These are phyloP conservation scores for Coriolopsis trogii DNA, from an alignment of 1,284 basidiomycete genomes.

Conservation along the genomic window DNA sequence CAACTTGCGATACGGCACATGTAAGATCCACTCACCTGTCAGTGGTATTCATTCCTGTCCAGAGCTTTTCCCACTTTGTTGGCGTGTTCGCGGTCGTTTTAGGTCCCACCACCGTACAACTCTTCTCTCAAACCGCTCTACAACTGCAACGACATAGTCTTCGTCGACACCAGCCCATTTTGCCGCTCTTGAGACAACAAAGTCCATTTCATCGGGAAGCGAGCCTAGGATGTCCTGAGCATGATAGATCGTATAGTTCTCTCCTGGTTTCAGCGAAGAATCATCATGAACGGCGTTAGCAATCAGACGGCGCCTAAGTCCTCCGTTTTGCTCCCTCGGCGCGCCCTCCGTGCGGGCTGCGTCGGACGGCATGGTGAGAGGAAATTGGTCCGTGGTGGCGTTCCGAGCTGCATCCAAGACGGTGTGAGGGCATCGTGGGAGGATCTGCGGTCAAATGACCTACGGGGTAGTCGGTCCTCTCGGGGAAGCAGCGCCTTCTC, in stretches of 20 bases:
- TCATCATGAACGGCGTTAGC: too few relatives aligned
- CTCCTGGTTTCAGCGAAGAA: slow-evolving; percentile 47
- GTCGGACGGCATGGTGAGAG: slow-evolving; percentile 7
- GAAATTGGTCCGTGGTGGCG: slow-evolving; percentile 30
- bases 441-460: not conserved
- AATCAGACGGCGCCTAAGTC: too few relatives aligned
- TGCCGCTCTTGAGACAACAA: slow-evolving; percentile 51
- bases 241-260: slow-evolving; percentile 61
- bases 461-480: slow-evolving; percentile 24
- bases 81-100: slow-evolving; percentile 24
- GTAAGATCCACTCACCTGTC: not conserved
- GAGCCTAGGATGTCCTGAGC: slow-evolving; percentile 60
- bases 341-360: too few relatives aligned
- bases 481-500: slow-evolving; percentile 53
- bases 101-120: slow-evolving; percentile 54
- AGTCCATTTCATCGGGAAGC: slow-evolving; percentile 50
- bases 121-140: slow-evolving; percentile 64
- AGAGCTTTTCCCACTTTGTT: slow-evolving; percentile 19
- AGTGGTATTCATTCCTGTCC: not conserved
- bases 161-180: slow-evolving; percentile 53
- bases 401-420: slow-evolving; percentile 23
- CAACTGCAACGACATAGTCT: slow-evolving; percentile 51
- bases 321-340: too few relatives aligned
- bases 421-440: not conserved
- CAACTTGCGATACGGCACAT: too few relatives aligned